Evolutionary conservation across 2,329 filamentous ascomycete genomes (phyloP).

Genomic region (Fusarium virguliforme): DNA sequence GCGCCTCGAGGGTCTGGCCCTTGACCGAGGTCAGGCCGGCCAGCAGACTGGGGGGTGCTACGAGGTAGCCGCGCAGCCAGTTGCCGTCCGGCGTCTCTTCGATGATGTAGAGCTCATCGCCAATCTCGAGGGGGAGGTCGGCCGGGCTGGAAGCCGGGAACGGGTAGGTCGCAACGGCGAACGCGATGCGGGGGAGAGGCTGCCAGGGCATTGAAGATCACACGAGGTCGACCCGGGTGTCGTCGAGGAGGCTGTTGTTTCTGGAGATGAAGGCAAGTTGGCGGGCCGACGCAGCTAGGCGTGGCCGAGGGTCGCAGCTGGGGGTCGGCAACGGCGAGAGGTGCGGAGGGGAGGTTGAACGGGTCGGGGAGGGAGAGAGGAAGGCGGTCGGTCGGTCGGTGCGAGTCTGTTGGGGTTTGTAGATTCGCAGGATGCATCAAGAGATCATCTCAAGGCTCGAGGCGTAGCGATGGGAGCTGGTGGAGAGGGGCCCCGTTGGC

Average conservation of each 20-base stretch:
- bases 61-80: conserved; percentile 96
- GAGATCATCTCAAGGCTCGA: conserved; percentile 36
- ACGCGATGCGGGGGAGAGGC: conserved; percentile 96
- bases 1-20: conserved; percentile 93
- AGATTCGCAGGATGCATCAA: conserved; percentile 52
- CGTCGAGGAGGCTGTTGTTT: conserved; percentile 33
- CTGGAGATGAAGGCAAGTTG: conserved; percentile 23
- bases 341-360: conserved; percentile 8
- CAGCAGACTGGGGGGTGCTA: conserved; percentile 92
- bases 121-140: conserved; percentile 96
- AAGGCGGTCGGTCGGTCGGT: conserved; percentile 23
- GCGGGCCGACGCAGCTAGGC: conserved; percentile 36
- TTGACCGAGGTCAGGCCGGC: conserved; percentile 92
- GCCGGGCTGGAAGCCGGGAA: conserved; percentile 89
- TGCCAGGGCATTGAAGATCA: conserved; percentile 87
- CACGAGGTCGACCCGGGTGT: conserved; percentile 37
- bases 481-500: conserved; percentile 46
- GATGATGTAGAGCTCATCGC: conserved; percentile 98
- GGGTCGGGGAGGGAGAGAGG: conserved; percentile 19
- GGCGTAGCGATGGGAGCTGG: conserved; percentile 46
- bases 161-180: conserved; percentile 95
- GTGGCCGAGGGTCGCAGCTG: conserved; percentile 42
- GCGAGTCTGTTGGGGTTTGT: conserved; percentile 34
- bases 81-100: conserved; percentile 93
- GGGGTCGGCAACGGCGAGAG: conserved; percentile 40